A percentile compares a stretch with the other conserved stretches of the same genome.
Conservation (phyloP, 768 basidiomycete species). For the Boletus speciosus region DNA sequence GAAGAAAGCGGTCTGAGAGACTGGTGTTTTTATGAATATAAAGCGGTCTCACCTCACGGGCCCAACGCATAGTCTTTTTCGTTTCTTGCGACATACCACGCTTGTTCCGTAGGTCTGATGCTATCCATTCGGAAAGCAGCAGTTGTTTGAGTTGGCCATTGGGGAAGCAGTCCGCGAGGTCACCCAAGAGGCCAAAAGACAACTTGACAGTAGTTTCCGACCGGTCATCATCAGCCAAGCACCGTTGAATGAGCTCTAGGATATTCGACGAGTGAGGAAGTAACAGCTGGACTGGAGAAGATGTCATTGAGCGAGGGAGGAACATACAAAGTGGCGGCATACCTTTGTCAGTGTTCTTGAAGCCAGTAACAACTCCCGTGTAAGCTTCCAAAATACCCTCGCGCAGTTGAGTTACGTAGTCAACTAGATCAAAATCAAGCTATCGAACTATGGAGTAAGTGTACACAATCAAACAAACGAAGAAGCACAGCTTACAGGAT, state of each 20-base stretch:
- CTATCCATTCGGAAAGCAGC: constrained; percentile 78
- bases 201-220: constrained; percentile 74
- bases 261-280: constrained; percentile 70
- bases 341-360: constrained; percentile 85
- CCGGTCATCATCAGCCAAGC: constrained; percentile 77
- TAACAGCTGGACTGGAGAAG: constrained; percentile 33
- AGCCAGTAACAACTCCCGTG: constrained; percentile 87
- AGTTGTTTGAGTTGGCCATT: constrained; percentile 76
- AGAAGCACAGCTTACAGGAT: constrained; percentile 57
- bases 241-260: constrained; percentile 77
- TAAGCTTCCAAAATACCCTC: constrained; percentile 98
- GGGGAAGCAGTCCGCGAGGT: constrained; percentile 86
- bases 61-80: constrained; percentile 91
- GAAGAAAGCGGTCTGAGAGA: not conserved
- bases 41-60: constrained; percentile 67
- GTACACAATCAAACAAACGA: not conserved
- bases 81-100: constrained; percentile 71
- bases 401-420: constrained; percentile 85
- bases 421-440: constrained; percentile 87
- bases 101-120: constrained; percentile 66
- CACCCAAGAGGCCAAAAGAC: constrained; percentile 85
- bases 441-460: constrained; percentile 21
- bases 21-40: not conserved
- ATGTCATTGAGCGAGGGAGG: not conserved
- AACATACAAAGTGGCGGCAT: not conserved